Conservation (phyloP, 768 basidiomycete genomes). For the Hemileccinum impolitum region DNA sequence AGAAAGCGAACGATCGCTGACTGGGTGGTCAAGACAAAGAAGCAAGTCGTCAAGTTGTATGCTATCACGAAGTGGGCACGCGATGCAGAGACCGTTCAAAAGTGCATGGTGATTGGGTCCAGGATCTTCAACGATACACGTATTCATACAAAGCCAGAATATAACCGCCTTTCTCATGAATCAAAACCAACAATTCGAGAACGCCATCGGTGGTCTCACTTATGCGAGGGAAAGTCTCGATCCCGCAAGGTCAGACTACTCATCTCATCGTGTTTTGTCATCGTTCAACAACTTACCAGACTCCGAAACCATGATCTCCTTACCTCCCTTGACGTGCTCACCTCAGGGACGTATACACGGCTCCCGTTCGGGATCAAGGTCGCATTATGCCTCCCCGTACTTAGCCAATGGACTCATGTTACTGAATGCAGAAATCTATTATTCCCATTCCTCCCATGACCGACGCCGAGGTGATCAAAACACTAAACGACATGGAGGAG, state of each 20-base stretch:
- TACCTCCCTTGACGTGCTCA: constrained; percentile 86
- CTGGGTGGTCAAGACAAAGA: constrained; percentile 87
- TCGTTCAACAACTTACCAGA: constrained; percentile 36
- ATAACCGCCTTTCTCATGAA: constrained; percentile 83
- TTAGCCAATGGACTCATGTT: constrained; percentile 19
- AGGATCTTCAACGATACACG: neutral
- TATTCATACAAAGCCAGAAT: constrained; percentile 47
- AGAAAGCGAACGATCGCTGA: constrained; percentile 82
- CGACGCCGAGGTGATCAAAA: constrained; percentile 61
- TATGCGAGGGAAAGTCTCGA: constrained; percentile 69
- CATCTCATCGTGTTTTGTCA: neutral
- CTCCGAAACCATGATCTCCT: constrained; percentile 91
- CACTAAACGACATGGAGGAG: constrained; percentile 69
- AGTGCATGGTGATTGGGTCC: constrained; percentile 63
- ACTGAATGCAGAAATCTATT: constrained; percentile 56
- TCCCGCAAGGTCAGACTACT: constrained; percentile 61
- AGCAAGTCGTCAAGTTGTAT: constrained; percentile 86
- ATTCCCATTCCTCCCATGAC: constrained; percentile 64
- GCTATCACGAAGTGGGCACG: constrained; percentile 85
- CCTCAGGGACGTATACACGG: constrained; percentile 79
- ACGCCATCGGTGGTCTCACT: constrained; percentile 57
- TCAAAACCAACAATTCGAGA: constrained; percentile 82
- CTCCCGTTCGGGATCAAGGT: constrained; percentile 84
- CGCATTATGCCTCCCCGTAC: constrained; percentile 14
- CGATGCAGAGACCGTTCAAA: constrained; percentile 80